Evolutionary conservation across 1,284 basidiomycete species (phyloP), one percentile per base, ranked within the genome.

Genomic region (Ganoderma boninense): DNA sequence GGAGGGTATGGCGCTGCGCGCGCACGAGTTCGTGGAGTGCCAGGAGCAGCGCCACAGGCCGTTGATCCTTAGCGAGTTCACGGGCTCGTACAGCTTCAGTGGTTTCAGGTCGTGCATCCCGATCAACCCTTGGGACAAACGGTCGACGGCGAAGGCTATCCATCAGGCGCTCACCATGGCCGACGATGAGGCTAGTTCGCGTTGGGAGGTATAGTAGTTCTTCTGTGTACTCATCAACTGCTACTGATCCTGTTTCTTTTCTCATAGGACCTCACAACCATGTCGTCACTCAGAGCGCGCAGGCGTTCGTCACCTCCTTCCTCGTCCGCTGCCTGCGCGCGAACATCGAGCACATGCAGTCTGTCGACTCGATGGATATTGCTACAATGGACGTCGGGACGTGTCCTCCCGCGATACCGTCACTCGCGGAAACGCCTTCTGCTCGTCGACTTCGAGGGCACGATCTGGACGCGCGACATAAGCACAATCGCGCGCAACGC

Each of bases 31-130:
- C 78, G 93, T 96, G 16, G 92, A 95, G 78, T 95, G 92, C 75
- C 94, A 94, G 77, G 90, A 92, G 76, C 89, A 86, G 67, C 83
- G 84, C 68, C 87, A 90, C 71, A 84, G 92, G 38, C 93, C 94
- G 0, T 83, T 96, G 44, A 90, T 96, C 72, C 81, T 96, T 65
- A 92, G 91, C 77, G 93, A 94, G 87, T 97, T 97, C 78, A 94
- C 95, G 0, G 95, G 95, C 26, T 92, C 92, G 4, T 96, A 96
- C 79, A 92, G 89, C 74, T 95, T 94, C 77, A 92, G 91, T 64
- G 95, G 95, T 20, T 95, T 97, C 84, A 85, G 93, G 38, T 93
- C 92, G 7, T 96, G 95, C 75, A 93, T 96, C 65, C 90, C 92
- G 23, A 87, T 96, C 79, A 96, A 96, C 77, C 95, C 94, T 1